Percentiles rank a stretch among this genome's conserved stretches.
Evolutionary conservation across 2,329 filamentous ascomycete species (phyloP).

Genomic region (Neurospora sp.): DNA sequence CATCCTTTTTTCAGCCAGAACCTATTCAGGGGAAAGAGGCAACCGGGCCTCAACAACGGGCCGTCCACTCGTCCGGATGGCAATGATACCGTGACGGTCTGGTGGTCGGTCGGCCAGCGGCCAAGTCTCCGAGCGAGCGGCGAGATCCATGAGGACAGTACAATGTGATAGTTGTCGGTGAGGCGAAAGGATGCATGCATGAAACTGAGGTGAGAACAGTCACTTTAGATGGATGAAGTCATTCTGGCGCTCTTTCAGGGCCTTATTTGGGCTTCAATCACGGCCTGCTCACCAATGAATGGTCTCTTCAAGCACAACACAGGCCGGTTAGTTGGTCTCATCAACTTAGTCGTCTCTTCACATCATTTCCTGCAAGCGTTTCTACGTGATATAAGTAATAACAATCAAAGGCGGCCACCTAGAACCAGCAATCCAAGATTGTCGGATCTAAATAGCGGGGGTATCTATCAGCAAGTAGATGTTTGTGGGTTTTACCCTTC

Average conservation of each 20-base stretch:
- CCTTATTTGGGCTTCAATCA: neutral
- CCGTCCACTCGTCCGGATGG: neutral
- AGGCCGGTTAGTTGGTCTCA: neutral
- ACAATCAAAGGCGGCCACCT: neutral
- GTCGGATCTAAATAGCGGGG: too few species aligned
- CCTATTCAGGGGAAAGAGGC: neutral
- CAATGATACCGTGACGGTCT: neutral
- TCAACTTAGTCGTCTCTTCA: neutral
- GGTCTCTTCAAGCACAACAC: neutral
- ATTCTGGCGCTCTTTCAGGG: neutral
- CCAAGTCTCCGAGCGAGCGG: neutral
- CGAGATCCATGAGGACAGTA: neutral
- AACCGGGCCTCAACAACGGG: neutral
- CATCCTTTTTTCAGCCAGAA: neutral
- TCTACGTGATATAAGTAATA: neutral
- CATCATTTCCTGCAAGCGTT: neutral
- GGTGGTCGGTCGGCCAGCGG: neutral
- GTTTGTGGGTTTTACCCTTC: neutral
- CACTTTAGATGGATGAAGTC: neutral
- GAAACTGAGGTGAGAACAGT: neutral
- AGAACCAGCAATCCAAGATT: fast-evolving
- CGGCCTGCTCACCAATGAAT: neutral
- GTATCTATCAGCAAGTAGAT: neutral
- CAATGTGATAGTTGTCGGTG: neutral
- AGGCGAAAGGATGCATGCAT: neutral